Evolutionary conservation across 257 asterid species (phyloP).

Genomic region (Forsythia suspensa): DNA sequence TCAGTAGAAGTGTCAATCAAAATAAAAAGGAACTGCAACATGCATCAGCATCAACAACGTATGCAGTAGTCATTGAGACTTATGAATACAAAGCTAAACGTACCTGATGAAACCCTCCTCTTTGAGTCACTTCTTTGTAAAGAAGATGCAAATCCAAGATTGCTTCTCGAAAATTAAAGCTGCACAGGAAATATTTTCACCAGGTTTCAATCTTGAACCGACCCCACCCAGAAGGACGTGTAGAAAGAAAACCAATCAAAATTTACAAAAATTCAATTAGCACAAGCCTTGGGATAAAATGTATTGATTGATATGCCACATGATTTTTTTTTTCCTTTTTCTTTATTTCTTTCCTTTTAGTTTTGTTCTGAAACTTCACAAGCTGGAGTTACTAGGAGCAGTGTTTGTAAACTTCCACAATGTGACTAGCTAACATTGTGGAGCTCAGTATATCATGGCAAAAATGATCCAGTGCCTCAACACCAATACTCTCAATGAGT

Average conservation of each 20-base stretch:
- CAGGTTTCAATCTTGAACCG: neutral
- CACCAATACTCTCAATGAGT: neutral
- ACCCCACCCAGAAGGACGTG: neutral
- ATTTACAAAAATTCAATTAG: neutral
- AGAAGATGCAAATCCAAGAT: slow-evolving; percentile 56
- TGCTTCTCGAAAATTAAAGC: slow-evolving; percentile 59
- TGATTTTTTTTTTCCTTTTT: neutral
- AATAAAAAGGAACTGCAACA: neutral
- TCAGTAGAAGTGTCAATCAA: neutral
- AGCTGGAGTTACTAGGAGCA: neutral
- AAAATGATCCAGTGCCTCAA: neutral
- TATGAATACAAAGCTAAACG: neutral
- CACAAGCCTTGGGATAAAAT: neutral
- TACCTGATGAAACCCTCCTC: slow-evolving; percentile 77
- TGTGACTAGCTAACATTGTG: neutral
- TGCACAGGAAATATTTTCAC: slow-evolving; percentile 28
- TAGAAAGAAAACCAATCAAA: neutral
- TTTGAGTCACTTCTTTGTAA: slow-evolving; percentile 56
- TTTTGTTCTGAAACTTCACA: neutral
- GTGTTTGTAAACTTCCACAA: neutral
- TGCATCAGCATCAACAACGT: neutral
- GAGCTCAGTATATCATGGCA: neutral
- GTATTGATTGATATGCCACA: neutral
- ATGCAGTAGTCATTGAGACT: neutral
- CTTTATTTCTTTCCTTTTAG: too few relatives aligned